Evolutionary conservation across 108 stramenopile genomes (phyloP).

Genomic region (Fragilariopsis cylindrus): DNA sequence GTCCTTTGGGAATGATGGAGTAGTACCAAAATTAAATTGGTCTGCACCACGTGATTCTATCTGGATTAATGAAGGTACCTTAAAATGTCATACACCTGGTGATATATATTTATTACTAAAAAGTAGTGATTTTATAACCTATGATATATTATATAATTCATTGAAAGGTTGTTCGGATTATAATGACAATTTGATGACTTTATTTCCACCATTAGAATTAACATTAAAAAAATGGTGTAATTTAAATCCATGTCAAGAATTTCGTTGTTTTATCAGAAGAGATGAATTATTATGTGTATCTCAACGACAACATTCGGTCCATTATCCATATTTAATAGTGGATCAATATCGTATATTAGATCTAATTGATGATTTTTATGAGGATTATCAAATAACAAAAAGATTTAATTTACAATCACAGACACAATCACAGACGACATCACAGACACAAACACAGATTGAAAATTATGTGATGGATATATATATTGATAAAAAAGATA

Average conservation of each 20-base stretch:
- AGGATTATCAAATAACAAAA: constrained; percentile 37
- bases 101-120: constrained; percentile 94
- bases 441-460: constrained; percentile 18
- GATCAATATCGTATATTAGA: constrained; percentile 23
- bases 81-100: constrained; percentile 82
- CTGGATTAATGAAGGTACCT: constrained; percentile 92
- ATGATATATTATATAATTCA: constrained; percentile 72
- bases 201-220: constrained; percentile 42
- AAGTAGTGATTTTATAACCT: constrained; percentile 85
- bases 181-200: constrained; percentile 21
- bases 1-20: constrained; percentile 1
- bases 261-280: constrained; percentile 88
- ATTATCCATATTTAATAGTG: constrained; percentile 60
- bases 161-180: constrained; percentile 43
- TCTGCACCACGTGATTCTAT: constrained; percentile 87
- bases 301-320: constrained; percentile 73
- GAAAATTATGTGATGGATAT: constrained; percentile 73
- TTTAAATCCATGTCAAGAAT: constrained; percentile 92
- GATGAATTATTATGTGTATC: constrained; percentile 65
- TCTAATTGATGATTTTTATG: constrained; percentile 59
- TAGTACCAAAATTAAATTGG: constrained; percentile 91
- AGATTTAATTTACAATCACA: constrained; percentile 35
- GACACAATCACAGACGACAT: constrained; percentile 2
- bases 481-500: constrained; percentile 80
- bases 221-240: constrained; percentile 94